Conservation (phyloP, 164 flowering plant species). For the Tetracentron sinense region DNA sequence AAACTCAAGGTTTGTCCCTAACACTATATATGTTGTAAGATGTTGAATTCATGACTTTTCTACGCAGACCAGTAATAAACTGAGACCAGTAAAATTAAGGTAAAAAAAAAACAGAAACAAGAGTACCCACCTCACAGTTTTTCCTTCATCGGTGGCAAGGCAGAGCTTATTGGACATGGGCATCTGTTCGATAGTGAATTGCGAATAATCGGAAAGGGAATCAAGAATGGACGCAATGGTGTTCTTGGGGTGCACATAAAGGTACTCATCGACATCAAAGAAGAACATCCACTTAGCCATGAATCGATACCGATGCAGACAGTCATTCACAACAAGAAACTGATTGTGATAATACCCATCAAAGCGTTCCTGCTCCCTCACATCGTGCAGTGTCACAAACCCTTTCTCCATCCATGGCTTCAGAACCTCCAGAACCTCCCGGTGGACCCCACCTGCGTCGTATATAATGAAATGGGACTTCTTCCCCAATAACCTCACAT, state of each 20-base stretch:
- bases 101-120: not conserved
- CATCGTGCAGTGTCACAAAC: constrained; percentile 80
- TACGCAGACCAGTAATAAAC: not conserved
- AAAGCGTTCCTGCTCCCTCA: constrained; percentile 75
- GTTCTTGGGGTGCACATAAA: constrained; percentile 59
- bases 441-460: constrained; percentile 91
- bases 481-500: constrained; percentile 65
- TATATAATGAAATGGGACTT: constrained; percentile 79
- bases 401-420: constrained; percentile 95
- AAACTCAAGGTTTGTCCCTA: not conserved
- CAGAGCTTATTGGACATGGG: constrained; percentile 82
- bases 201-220: constrained; percentile 48
- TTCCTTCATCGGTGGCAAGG: constrained; percentile 39
- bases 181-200: constrained; percentile 87
- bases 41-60: not conserved
- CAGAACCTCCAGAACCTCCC: constrained; percentile 71
- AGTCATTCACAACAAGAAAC: constrained; percentile 88
- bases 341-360: constrained; percentile 97
- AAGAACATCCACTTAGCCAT: constrained; percentile 88
- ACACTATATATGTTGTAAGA: not conserved
- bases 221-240: constrained; percentile 52
- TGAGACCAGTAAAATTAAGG: not conserved
- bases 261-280: constrained; percentile 90
- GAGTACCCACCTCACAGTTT: constrained; percentile 43
- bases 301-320: constrained; percentile 75